phyloP scores from a whole-genome alignment of 495 filamentous ascomycete genomes.

The Sphaerosporella brunnea region DNA sequence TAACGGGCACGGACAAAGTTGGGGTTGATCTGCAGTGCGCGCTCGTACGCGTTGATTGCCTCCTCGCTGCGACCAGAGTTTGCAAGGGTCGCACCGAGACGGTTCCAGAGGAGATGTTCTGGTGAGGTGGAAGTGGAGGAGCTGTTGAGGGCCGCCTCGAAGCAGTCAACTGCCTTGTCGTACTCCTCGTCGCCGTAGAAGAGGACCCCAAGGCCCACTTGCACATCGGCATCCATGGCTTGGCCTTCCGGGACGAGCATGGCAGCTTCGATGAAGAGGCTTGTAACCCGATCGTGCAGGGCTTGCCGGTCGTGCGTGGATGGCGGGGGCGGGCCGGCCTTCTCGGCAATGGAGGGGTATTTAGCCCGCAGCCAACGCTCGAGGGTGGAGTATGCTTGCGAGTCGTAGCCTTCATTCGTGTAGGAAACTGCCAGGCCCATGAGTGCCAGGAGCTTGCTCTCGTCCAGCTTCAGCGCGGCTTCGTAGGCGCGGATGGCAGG shows the following conservation, averaged over 20 bases:
- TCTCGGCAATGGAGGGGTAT: slow-evolving; percentile 63
- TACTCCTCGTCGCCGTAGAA: slow-evolving; percentile 98
- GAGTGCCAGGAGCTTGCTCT: slow-evolving; percentile 67
- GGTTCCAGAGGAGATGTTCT: slow-evolving; percentile 94
- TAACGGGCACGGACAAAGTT: slow-evolving; percentile 96
- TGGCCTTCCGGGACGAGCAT: slow-evolving; percentile 73
- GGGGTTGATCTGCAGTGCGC: slow-evolving; percentile 67
- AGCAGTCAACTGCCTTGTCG: slow-evolving; percentile 97
- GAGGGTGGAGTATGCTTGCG: slow-evolving; percentile 84
- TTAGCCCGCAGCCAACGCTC: slow-evolving; percentile 91
- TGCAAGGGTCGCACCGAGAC: slow-evolving; percentile 85
- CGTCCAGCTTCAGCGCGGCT: slow-evolving; percentile 72
- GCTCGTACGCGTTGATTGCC: slow-evolving; percentile 89
- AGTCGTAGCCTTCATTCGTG: slow-evolving; percentile 97
- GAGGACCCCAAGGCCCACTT: slow-evolving; percentile 89
- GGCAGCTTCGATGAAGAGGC: slow-evolving; percentile 78
- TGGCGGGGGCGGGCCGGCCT: slow-evolving; percentile 70
- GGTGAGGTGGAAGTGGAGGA: slow-evolving; percentile 38
- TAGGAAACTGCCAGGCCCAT: slow-evolving; percentile 97
- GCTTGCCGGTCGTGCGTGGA: slow-evolving; percentile 49
- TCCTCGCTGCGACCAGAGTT: slow-evolving; percentile 87
- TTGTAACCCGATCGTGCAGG: slow-evolving; percentile 76
- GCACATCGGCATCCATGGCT: slow-evolving; percentile 93
- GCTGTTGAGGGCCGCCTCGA: slow-evolving; percentile 56
- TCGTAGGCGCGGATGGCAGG: slow-evolving; percentile 96